Base-by-base conservation (phyloP, 331 rosid genomes). In the Dryas integrifolia region DNA sequence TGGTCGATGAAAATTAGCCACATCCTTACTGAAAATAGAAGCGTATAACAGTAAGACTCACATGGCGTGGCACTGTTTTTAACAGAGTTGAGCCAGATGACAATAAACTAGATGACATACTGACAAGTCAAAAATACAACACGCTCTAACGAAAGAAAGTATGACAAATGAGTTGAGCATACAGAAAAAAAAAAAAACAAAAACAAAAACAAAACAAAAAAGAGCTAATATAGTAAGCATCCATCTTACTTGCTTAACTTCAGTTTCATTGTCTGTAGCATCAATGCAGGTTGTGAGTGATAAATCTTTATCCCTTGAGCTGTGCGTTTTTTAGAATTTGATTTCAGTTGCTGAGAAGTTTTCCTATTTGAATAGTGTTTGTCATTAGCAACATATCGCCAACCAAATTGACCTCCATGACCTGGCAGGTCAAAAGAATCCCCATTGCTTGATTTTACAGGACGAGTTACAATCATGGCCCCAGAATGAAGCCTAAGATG, bases 1-100 rank as follows among this genome's bases (percentile, higher is more conserved):
- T 67, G 98, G 92, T 71, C 97, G 98, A 85, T 94, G 98, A 77
- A 94, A 94, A 86, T 91, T 91, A 60, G 96, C 95, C 70, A 91
- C 73, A 83, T 91, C 97, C 89, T 94, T 94, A 57, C 98, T 91
- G 96, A 85, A 82, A 73, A 84, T 64, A 21, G 24, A 21, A 21
- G 24, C 24, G 24, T 21, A 21, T 21, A 21, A 21, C 24, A 21
- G 24, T 21, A 21, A 21, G 24, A 21, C 24, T 21, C 24, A 21
- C 24, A 21, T 21, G 24, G 24, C 1, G 24, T 21, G 24, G 46
- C 65, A 14, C 46, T 8, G 44, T 7, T 60, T 60, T 50, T 0
- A 60, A 60, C 21, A 13, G 13, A 60, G 21, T 60, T 60, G 24
- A 40, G 65, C 65, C 65, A 38, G 13, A 39, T 60, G 21, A 60